Conservation (phyloP, 805 yeast genomes). For the Priceomyces haplophilus region DNA sequence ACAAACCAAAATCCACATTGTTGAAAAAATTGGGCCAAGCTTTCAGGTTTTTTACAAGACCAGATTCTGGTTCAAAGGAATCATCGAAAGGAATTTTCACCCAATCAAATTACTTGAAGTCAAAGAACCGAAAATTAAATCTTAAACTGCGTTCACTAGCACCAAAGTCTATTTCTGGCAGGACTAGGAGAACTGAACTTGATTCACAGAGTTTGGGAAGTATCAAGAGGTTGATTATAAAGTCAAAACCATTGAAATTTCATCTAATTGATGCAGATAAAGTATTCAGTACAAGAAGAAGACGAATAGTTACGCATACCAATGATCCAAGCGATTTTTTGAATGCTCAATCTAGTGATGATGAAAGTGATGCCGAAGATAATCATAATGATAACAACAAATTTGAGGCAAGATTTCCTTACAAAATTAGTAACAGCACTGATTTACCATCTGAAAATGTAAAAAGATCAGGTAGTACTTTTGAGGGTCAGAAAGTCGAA, state of each 20-base stretch:
- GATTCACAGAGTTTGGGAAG: constrained; percentile 22
- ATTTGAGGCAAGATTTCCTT: constrained; percentile 11
- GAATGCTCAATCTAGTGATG: constrained; percentile 19
- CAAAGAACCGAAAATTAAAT: constrained; percentile 7
- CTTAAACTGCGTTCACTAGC: constrained; percentile 8
- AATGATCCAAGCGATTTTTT: constrained; percentile 11
- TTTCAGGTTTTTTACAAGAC: constrained; percentile 27
- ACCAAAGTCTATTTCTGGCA: constrained; percentile 9
- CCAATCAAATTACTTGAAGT: constrained; percentile 19
- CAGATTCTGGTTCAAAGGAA: constrained; percentile 10
- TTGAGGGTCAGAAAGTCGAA: constrained; percentile 13
- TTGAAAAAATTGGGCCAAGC: constrained; percentile 34
- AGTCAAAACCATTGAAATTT: constrained; percentile 39
- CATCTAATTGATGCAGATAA: constrained; percentile 42
- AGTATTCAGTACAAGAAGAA: constrained; percentile 34
- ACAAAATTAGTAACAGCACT: constrained; percentile 7
- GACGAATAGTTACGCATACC: constrained; percentile 20
- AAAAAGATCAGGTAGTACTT: constrained; percentile 7
- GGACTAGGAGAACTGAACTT: constrained; percentile 9
- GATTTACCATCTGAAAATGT: constrained; percentile 2
- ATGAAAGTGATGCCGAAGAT: constrained; percentile 20
- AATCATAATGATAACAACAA: constrained; percentile 5
- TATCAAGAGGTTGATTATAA: constrained; percentile 35
- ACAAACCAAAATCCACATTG: constrained; percentile 22
- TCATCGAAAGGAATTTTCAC: constrained; percentile 31